Percentiles rank a stretch among this genome's conserved stretches.
These are phyloP conservation scores for Brassica napus DNA, from an alignment of 345 rosid species.

Conservation along the genomic window DNA sequence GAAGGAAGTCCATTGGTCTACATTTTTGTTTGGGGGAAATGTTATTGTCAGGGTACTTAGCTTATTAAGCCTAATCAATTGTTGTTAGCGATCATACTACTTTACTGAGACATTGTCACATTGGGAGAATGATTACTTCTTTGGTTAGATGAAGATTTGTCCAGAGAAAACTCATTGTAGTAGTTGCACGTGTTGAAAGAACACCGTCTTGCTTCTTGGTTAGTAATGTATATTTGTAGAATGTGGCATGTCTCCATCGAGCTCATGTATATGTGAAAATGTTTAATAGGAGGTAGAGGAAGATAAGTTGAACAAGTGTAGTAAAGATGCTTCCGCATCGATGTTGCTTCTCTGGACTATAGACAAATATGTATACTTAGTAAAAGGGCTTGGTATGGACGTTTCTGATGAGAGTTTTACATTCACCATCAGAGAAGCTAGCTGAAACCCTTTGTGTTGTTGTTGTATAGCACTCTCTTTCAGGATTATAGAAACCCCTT, in stretches of 20 bases:
- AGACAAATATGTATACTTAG: neutral
- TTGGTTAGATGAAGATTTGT: neutral
- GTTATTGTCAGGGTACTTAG: neutral
- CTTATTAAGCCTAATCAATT: neutral
- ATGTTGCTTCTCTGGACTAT: neutral
- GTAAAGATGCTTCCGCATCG: neutral
- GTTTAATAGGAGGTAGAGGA: neutral
- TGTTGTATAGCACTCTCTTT: neutral
- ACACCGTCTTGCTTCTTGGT: conserved; percentile 5
- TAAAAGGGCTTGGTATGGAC: neutral
- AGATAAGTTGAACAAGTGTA: neutral
- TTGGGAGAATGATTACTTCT: conserved; percentile 6
- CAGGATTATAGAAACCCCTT: neutral
- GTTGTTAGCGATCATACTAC: neutral
- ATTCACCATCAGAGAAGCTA: neutral
- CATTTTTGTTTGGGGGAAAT: neutral
- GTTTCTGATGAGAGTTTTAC: neutral
- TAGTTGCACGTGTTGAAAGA: neutral
- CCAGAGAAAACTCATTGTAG: neutral
- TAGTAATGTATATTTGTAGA: neutral
- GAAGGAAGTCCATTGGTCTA: conserved; percentile 12
- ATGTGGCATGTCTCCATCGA: too few species aligned
- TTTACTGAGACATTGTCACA: neutral
- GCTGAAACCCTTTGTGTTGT: neutral
- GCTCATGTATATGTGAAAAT: neutral